Evolutionary conservation across 1,284 basidiomycete genomes (phyloP).

Genomic region (Porodaedalea pini): DNA sequence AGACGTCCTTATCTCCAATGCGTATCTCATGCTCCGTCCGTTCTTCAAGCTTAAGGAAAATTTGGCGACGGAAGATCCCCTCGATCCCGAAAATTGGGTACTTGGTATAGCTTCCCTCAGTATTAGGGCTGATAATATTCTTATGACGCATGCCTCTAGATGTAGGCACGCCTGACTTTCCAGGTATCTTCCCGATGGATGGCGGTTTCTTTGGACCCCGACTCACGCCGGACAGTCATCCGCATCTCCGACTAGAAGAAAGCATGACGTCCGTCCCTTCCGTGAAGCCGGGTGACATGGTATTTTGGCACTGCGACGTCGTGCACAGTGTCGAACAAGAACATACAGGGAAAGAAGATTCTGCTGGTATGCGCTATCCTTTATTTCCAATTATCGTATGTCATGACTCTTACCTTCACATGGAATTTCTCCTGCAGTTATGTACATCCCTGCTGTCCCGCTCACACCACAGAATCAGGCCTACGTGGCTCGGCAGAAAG

Average conservation of each 20-base stretch:
- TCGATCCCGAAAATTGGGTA: conserved; percentile 65
- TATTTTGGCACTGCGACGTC: conserved; percentile 86
- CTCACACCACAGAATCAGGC: conserved; percentile 59
- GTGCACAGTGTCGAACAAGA: conserved; percentile 77
- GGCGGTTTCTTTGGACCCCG: conserved; percentile 51
- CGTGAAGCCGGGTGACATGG: conserved; percentile 78
- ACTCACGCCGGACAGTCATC: conserved; percentile 53
- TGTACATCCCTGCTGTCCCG: conserved; percentile 83
- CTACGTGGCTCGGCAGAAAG: conserved; percentile 63
- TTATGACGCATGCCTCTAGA: conserved; percentile 35
- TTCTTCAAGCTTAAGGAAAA: conserved; percentile 67
- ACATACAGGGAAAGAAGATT: conserved; percentile 70
- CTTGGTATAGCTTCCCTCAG: conserved; percentile 44
- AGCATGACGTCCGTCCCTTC: conserved; percentile 75
- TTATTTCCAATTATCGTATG: not conserved
- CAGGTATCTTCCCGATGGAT: conserved; percentile 44
- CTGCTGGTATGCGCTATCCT: conserved; percentile 48
- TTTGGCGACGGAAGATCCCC: conserved; percentile 39
- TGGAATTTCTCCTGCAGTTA: conserved; percentile 56
- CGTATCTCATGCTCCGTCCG: conserved; percentile 80
- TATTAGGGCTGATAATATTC: not conserved
- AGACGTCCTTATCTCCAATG: conserved; percentile 66
- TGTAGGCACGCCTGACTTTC: conserved; percentile 53
- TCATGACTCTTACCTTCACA: not conserved
- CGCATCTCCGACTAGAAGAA: conserved; percentile 63